Evolutionary conservation across 169 alveolate genomes (phyloP), one percentile per base, ranked within the genome.

Genomic region (Eimeria falciformis): DNA sequence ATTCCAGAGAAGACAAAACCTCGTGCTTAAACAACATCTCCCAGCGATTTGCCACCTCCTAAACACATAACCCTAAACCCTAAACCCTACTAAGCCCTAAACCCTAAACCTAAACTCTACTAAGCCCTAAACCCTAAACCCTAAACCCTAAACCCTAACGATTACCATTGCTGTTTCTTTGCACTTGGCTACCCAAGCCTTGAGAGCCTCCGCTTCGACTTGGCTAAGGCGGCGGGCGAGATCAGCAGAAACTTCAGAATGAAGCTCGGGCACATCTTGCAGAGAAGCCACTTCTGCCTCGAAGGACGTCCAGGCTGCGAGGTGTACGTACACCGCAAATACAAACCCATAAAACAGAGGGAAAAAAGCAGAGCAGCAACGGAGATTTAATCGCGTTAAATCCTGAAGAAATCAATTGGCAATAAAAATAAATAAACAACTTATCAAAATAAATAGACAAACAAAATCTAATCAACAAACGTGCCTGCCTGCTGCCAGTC

Each of bases 11-110:
- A 7, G 82, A n/a, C 25, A 83, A 12, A 27, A 83, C 91, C 29
- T 83, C 91, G 11, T 55, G 79, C 17, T 68, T 45, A 23, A 55
- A 83, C 11, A 68, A 33, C n/a, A n/a, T 37, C 65, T 58, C 73
- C 91, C 91, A 83, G 21, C 73, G 71, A 18, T 58, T 27, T 47
- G 56, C 53, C 27, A 83, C 78, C 46, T 83, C 91, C 91, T 83
- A 47, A 2, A 37, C 53, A 7, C 11, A 29, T 23, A 27, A 66
- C 68, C 68, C 68, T 56, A 56, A 56, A 56, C 68, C 73, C 2
- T n/a, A 62, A 62, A 62, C 73, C 73, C 73, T 66, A n/a, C n/a
- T n/a, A 66, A 23, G 33, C 77, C 77, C 43, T 66, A 66, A 27
- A 66, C 77, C 62, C 62, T 50, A 50, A 14, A 14, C n/a, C 62